Base-by-base conservation (phyloP, 129 eudicot species). In the Glebionis coronaria region DNA sequence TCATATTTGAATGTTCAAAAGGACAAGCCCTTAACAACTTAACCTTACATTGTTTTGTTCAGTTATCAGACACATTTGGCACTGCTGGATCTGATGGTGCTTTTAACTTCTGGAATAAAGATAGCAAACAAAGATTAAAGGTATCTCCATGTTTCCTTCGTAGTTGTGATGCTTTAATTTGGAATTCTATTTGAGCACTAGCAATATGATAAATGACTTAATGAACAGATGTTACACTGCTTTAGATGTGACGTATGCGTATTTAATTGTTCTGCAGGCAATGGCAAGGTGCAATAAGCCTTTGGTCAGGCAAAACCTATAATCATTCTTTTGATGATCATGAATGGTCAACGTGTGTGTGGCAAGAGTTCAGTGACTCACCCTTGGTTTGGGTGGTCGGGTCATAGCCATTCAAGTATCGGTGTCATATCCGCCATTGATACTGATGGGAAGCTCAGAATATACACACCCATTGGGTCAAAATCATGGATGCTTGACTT, bases 111-210 rank as follows among this genome's bases (percentile, higher is more conserved):
- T 93, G 99, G 99, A 95, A 93, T 78, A 93, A 93, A 76, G 99
- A 93, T 71, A 93, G 99, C 81, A 93, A 89, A 80, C 95, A 89
- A 76, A 82, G 95, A 77, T 87, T 93, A 10, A 93, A 93, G 95
- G 99, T 93, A 78, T 67, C 20, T 73, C 8, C 38, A 13, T 4
- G 3, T 8, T 21, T 50, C n/a, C 42, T 68, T 25, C 49, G 49
- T 6, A 4, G 58, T 68, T 18, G 19, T 51, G 44, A 20, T 54
- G 23, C 53, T 67, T 31, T 65, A 16, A 44, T 69, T 66, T 68
- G 21, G 38, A 53, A 3, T 46, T 38, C 15, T 3, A 0, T 9
- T 7, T 69, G n/a, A 69, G 4, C 44, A 66, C 60, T 7, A 15
- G 16, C 14, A 3, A n/a, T 16, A 2, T 42, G 40, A 11, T 53